Percentiles rank a stretch among this genome's conserved stretches.
phyloP scores from a whole-genome alignment of 108 stramenopile species.

The Aurantiochytrium sp. region DNA sequence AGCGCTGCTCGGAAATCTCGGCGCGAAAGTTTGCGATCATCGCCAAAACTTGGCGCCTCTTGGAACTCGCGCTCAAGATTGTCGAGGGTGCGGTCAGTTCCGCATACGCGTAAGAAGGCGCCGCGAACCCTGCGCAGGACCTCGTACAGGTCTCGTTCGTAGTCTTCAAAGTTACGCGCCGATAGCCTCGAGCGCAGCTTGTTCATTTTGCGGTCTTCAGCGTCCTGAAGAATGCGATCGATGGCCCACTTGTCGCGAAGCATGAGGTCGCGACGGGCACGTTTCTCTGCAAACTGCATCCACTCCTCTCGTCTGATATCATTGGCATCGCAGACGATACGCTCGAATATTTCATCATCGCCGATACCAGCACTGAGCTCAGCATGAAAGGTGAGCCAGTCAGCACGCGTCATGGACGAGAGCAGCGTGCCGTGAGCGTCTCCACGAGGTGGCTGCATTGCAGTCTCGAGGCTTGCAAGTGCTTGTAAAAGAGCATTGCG shows the following conservation, averaged over 20 bases:
- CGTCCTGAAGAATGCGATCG: neutral
- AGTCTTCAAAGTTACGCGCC: neutral
- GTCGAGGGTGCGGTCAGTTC: neutral
- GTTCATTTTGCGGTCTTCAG: neutral
- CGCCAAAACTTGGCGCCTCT: neutral
- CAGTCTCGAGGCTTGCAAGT: no score
- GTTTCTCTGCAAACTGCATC: neutral
- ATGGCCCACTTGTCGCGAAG: neutral
- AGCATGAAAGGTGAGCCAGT: conserved; percentile 9
- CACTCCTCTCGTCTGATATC: neutral
- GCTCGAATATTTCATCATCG: neutral
- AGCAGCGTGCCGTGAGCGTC: no score
- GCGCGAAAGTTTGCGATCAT: neutral
- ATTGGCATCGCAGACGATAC: neutral
- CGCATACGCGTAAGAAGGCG: neutral
- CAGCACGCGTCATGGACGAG: neutral
- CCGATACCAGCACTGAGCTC: neutral
- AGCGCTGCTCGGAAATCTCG: neutral
- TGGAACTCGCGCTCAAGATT: neutral
- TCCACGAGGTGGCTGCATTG: no score
- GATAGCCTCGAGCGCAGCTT: neutral
- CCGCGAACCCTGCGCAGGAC: neutral
- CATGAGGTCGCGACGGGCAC: neutral
- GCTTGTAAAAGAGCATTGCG: neutral
- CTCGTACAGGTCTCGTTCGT: neutral